Evolutionary conservation across 345 rosid genomes (phyloP), one percentile per base, ranked within the genome.

Genomic region (Eucalyptus pumila): DNA sequence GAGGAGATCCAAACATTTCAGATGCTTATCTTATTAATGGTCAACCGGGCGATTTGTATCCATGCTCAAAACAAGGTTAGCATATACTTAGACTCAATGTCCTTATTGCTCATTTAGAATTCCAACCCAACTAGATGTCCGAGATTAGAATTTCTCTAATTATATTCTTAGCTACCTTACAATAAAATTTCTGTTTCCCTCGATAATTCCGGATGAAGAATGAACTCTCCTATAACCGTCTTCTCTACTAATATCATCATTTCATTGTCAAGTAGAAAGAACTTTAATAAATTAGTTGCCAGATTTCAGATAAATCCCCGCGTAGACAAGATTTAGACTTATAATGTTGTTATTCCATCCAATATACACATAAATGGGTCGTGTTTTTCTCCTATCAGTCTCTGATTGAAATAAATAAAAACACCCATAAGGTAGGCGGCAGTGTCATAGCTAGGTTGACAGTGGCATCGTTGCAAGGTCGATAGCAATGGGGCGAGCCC

Each of bases 11-110:
- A 4, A 88, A 90, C 37, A 13, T 60, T 14, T 93, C 94, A 17
- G 93, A 94, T 87, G 93, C 94, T 34, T 93, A 80, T 40, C 87
- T 89, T 15, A 91, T 94, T 10, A 93, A 94, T 89, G 95, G 94
- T 16, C 93, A 93, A 69, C 94, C 94, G 65, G 95, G 95, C 21
- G 94, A 91, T 62, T 30, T 91, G 10, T 91, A 90, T 54, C 89
- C 91, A 13, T 92, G 95, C 90, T 93, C 94, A 14, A 86, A 89
- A 50, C 62, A 32, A 76, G 86, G 86, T 76, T 37, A 42, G 24
- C 30, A 23, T 26, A 44, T 15, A 51, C 40, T 13, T 45, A 6
- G 27, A 32, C 26, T n/a, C 30, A n/a, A 14, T 44, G 58, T 86
- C 52, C 81, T 72, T 72, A 72, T 37, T 37, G 83, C 83, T 72